Evolutionary conservation across 441 rosid genomes (phyloP).

Genomic region (Manihot esculenta): DNA sequence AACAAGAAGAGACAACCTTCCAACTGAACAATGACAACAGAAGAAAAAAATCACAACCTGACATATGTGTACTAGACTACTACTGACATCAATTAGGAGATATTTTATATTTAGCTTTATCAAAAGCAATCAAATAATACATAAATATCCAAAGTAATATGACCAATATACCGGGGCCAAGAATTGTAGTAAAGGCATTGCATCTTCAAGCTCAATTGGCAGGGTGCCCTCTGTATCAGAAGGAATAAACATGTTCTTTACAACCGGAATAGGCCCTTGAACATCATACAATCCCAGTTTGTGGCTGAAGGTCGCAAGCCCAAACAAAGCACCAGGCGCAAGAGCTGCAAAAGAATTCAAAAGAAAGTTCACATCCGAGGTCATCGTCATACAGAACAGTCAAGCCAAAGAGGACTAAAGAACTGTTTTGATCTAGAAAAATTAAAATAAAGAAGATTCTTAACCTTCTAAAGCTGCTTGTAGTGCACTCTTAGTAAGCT

Average conservation of each 20-base stretch:
- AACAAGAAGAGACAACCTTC: slow-evolving; percentile 9
- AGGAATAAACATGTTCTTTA: slow-evolving; percentile 84
- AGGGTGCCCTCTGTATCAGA: slow-evolving; percentile 67
- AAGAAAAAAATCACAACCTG: background rate
- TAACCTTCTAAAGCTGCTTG: slow-evolving; percentile 92
- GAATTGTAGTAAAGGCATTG: slow-evolving; percentile 86
- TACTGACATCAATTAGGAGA: background rate
- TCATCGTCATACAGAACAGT: background rate
- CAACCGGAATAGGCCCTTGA: slow-evolving; percentile 90
- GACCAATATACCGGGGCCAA: slow-evolving; percentile 73
- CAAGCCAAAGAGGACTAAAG: slow-evolving; percentile 6
- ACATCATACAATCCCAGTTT: slow-evolving; percentile 92
- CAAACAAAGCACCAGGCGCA: slow-evolving; percentile 81
- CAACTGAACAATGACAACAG: slow-evolving; percentile 8
- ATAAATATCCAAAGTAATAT: slow-evolving; percentile 5
- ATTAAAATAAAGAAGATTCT: background rate
- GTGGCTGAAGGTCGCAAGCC: slow-evolving; percentile 92
- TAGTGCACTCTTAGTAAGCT: slow-evolving; percentile 87
- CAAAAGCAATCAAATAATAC: slow-evolving; percentile 2
- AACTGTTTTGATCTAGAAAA: slow-evolving; percentile 11
- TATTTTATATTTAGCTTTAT: slow-evolving; percentile 1
- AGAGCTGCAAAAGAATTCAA: slow-evolving; percentile 55
- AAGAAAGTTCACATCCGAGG: slow-evolving; percentile 6
- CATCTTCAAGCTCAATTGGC: slow-evolving; percentile 83
- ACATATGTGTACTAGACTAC: background rate